phyloP scores from a whole-genome alignment of 1,139 yeast species.

The Taiozyma sp. region DNA sequence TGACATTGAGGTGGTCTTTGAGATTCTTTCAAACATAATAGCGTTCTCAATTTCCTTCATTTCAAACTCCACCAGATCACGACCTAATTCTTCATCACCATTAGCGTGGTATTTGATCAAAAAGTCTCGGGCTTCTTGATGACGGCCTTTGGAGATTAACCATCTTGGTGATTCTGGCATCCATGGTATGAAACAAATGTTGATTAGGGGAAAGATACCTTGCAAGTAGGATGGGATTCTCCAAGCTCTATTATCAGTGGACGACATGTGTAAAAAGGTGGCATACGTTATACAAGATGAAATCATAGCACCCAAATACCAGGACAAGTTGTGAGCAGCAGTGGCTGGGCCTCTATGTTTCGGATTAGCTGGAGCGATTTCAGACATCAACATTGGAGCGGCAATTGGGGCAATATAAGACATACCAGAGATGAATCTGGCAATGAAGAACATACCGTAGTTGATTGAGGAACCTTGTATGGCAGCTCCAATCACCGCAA shows the following conservation, averaged over 20 bases:
- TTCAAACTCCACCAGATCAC: constrained; percentile 35
- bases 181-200: constrained; percentile 31
- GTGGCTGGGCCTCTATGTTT: constrained; percentile 42
- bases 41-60: constrained; percentile 37
- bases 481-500: constrained; percentile 39
- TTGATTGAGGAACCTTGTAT: constrained; percentile 36
- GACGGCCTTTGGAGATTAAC: constrained; percentile 46
- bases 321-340: constrained; percentile 42
- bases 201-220: constrained; percentile 31
- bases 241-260: constrained; percentile 32
- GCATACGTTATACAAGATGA: constrained; percentile 55
- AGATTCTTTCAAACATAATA: constrained; percentile 24
- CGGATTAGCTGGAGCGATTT: constrained; percentile 32
- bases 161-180: constrained; percentile 78
- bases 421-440: constrained; percentile 33
- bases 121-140: constrained; percentile 49
- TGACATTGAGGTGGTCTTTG: constrained; percentile 23
- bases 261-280: constrained; percentile 22
- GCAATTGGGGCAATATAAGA: constrained; percentile 29
- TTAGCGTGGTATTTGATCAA: constrained; percentile 36
- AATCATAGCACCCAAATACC: constrained; percentile 49
- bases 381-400: constrained; percentile 33
- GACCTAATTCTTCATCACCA: constrained; percentile 26
- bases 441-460: constrained; percentile 31
- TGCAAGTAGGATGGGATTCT: constrained; percentile 38